Evolutionary conservation across 2,329 filamentous ascomycete species (phyloP).

Genomic region (Botrytis squamosa): DNA sequence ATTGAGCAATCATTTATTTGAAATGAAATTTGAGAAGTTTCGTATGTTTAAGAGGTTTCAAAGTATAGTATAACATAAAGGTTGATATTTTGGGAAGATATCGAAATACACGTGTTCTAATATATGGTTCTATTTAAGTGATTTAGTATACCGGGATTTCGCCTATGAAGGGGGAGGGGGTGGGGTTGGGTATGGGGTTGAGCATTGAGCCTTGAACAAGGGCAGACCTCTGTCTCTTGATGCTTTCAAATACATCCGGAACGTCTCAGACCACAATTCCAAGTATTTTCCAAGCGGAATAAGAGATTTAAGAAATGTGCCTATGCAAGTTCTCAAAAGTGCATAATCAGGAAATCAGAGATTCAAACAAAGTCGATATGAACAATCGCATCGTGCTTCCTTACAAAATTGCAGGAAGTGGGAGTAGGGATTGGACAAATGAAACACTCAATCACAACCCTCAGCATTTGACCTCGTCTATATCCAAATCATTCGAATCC

Average conservation of each 20-base stretch:
- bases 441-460: neutral
- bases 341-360: neutral
- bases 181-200: no score
- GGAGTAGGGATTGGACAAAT: neutral
- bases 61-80: no score
- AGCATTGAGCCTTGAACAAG: neutral
- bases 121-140: neutral
- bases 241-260: neutral
- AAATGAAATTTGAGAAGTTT: neutral
- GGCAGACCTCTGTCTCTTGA: neutral
- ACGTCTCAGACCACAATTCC: neutral
- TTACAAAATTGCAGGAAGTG: neutral
- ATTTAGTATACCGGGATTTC: neutral
- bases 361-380: neutral
- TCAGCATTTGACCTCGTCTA: neutral
- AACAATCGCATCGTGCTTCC: neutral
- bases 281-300: neutral
- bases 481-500: neutral
- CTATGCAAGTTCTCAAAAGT: neutral
- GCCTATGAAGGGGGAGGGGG: neutral
- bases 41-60: no score
- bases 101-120: neutral
- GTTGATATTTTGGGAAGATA: neutral
- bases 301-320: neutral
- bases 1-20: neutral